Evolutionary conservation across 2,329 filamentous ascomycete genomes (phyloP), one percentile per base, ranked within the genome.

Genomic region (Alternaria arbusti): DNA sequence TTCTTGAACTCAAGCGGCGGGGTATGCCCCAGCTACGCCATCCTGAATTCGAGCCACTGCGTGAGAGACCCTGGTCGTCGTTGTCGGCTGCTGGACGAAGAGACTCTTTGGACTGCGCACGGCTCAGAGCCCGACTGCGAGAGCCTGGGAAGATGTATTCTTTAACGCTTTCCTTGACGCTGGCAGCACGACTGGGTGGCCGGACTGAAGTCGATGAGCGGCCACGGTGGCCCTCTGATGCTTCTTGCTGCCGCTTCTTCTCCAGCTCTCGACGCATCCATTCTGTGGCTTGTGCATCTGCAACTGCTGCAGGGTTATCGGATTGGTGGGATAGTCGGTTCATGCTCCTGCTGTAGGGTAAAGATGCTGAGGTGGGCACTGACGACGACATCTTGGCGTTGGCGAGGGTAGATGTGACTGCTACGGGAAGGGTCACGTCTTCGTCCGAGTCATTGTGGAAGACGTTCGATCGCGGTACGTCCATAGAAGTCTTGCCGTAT

Each of bases 191-290:
- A 57, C 77, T 82, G 10, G 75, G 75, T 10, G 77, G 68, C n/a
- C 74, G 75, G 49, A 69, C 66, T n/a, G 74, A 66, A 2, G 70
- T 61, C 12, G 66, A 64, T 26, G 36, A 40, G 15, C 36, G 36
- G 1, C 36, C 36, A 40, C 68, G 67, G 25, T 70, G 70, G 22
- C 72, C 66, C 12, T 76, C 69, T 2, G 69, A 65, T 11, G 64
- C 60, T 15, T 73, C 67, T 20, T 71, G 69, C 25, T 69, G 70
- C 50, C 78, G 74, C 69, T 79, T 83, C 59, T 82, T 83, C 55
- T 82, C 82, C 30, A 80, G 68, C 64, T 84, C 81, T 36, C 74
- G 70, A 15, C 78, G 79, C 80, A 83, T 83, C 82, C 82, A 82
- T 43, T 83, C 81, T 4, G 78, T 73, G 43, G 81, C 78, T 13